phyloP scores from a whole-genome alignment of 2,329 filamentous ascomycete genomes.

The Botrytis galanthina region DNA sequence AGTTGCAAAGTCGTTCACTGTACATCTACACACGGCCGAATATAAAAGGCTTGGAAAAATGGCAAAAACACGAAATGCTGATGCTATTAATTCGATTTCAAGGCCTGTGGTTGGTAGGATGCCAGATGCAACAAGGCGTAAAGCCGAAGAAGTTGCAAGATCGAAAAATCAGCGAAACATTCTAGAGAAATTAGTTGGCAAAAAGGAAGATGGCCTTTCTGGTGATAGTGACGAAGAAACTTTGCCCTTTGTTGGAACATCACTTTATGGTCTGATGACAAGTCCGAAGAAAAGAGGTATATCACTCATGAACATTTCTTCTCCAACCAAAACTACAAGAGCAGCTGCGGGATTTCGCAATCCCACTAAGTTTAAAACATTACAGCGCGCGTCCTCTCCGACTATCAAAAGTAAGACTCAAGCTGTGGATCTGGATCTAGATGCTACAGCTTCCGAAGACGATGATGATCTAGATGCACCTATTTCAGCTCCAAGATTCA shows the following conservation, averaged over 20 bases:
- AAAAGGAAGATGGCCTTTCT: slow-evolving; percentile 28
- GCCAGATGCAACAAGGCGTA: slow-evolving; percentile 35
- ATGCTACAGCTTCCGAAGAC: slow-evolving; percentile 18
- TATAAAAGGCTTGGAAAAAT: slow-evolving; percentile 65
- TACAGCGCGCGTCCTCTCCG: background rate
- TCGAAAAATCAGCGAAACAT: slow-evolving; percentile 41
- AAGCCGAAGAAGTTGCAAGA: slow-evolving; percentile 39
- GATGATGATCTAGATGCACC: slow-evolving; percentile 37
- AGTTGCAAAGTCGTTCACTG: slow-evolving; percentile 67
- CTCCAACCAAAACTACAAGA: slow-evolving; percentile 30
- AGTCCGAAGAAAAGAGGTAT: slow-evolving; percentile 39
- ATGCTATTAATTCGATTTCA: slow-evolving; percentile 42
- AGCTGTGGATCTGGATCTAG: slow-evolving; percentile 10
- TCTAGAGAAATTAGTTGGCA: slow-evolving; percentile 30
- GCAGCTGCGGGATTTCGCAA: slow-evolving; percentile 38
- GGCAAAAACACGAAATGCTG: slow-evolving; percentile 54
- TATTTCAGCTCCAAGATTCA: slow-evolving; percentile 29
- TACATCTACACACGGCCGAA: slow-evolving; percentile 73
- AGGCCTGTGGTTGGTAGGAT: slow-evolving; percentile 41
- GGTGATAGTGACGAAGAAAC: slow-evolving; percentile 36
- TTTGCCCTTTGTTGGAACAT: slow-evolving; percentile 41
- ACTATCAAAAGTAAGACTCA: background rate
- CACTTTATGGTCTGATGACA: slow-evolving; percentile 46
- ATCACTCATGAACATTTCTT: slow-evolving; percentile 34
- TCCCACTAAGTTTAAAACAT: slow-evolving; percentile 10